Evolutionary conservation across 1,139 yeast genomes (phyloP).

Genomic region (Sporopachydermia cereana): DNA sequence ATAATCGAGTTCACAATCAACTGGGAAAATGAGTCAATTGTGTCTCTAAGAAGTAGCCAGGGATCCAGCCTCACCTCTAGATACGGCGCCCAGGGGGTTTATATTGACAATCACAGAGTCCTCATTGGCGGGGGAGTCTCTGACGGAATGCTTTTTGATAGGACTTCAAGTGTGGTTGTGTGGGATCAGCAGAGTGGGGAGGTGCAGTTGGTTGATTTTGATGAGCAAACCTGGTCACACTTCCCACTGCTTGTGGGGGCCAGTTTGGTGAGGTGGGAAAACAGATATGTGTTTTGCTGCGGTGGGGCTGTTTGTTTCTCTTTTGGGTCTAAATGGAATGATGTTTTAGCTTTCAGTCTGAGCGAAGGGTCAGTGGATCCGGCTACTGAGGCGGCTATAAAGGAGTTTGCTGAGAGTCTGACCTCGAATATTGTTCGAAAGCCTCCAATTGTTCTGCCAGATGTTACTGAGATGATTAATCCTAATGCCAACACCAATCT

Average conservation of each 20-base stretch:
- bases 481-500: not conserved
- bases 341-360: conserved; percentile 11
- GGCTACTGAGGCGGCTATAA: not conserved
- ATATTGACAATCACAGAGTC: conserved; percentile 22
- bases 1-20: not conserved
- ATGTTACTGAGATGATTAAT: not conserved
- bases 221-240: conserved; percentile 26
- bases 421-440: not conserved
- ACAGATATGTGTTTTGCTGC: conserved; percentile 21
- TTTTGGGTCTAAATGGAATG: conserved; percentile 63
- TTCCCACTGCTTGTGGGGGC: conserved; percentile 53
- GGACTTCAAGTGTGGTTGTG: conserved; percentile 28
- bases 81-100: conserved; percentile 34
- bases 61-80: conserved; percentile 27
- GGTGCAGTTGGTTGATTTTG: conserved; percentile 23
- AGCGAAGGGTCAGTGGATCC: not conserved
- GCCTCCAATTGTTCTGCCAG: not conserved
- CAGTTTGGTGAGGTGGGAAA: conserved; percentile 19
- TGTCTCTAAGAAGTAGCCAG: conserved; percentile 7
- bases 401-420: conserved; percentile 6
- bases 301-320: conserved; percentile 85
- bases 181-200: conserved; percentile 20
- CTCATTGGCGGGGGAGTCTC: conserved; percentile 54
- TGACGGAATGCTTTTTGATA: conserved; percentile 28
- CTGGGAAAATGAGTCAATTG: not conserved